These are phyloP conservation scores for Anisodus acutangulus DNA, from an alignment of 257 asterid genomes.

Conservation along the genomic window DNA sequence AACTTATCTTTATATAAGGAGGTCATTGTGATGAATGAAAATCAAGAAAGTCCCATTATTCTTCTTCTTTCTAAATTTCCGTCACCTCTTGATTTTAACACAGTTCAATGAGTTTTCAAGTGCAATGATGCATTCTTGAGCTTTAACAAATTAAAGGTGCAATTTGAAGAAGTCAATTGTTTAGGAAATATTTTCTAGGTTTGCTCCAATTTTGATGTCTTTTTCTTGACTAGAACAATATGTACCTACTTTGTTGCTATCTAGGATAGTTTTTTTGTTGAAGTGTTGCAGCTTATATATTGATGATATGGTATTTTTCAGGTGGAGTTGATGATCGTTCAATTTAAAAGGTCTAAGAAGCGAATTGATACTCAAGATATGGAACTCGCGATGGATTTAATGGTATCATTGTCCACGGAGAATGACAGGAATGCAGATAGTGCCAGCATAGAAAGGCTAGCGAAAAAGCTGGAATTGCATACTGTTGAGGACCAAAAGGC, in stretches of 20 bases:
- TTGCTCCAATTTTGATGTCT: neutral
- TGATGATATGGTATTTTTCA: conserved; percentile 33
- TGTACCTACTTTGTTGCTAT: neutral
- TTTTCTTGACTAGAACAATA: neutral
- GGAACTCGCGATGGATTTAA: conserved; percentile 89
- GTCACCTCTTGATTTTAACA: too few species aligned
- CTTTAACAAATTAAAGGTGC: too few species aligned
- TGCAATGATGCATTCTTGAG: too few species aligned
- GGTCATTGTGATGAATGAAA: too few species aligned
- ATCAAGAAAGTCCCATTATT: too few species aligned
- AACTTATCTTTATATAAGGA: too few species aligned
- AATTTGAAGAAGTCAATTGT: neutral
- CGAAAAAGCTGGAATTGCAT: conserved; percentile 64
- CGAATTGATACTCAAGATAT: conserved; percentile 81
- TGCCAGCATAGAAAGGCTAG: conserved; percentile 79
- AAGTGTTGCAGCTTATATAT: neutral
- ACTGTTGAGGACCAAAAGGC: conserved; percentile 61
- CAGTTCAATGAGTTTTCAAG: too few species aligned
- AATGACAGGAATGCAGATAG: conserved; percentile 69
- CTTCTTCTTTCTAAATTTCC: too few species aligned
- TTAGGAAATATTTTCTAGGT: neutral
- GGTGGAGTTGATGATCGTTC: conserved; percentile 67
- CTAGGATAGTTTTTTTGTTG: neutral
- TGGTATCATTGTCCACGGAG: conserved; percentile 68
- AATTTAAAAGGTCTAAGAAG: conserved; percentile 64